Evolutionary conservation across 805 yeast species (phyloP), one percentile per base, ranked within the genome.

Genomic region (Kluyveromyces aestuarii): DNA sequence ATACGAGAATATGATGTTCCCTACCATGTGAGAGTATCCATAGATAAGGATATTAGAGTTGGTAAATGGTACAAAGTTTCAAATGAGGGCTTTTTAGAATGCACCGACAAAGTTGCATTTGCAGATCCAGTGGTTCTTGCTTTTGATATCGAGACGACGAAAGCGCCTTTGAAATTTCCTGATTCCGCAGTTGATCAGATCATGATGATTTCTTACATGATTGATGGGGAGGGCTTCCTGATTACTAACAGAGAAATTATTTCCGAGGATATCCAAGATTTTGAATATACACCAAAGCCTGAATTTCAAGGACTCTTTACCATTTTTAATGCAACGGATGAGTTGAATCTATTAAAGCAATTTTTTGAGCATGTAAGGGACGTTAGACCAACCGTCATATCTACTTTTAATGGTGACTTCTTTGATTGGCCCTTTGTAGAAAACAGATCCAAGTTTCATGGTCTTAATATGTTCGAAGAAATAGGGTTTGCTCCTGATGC

Each of bases 351-450:
- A 6, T 66, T 93, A 33, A 71, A 75, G 47, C 71, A 87, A 49
- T 93, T 95, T 61, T 95, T 87, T 63, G 96, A 87, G 56, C 99
- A 93, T 63, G 78, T 93, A 21, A 72, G 89, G 53, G 98, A 93
- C 40, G 85, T 76, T 2, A 75, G 79, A 55, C 99, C 99, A 1
- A 91, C 98, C 0, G 96, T 93, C n/a, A 93, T 95, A 48, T 96
- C 96, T 1, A 93, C 99, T 0, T 93, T 87, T 60, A 93, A 93
- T 69, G 99, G 99, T 74, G 99, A 93, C 64, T 91, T 90, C 62
- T 93, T 93, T 69, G 99, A 93, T 72, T 93, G 99, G 98, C 99
- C 99, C 1, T 93, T 89, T 63, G 91, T 93, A 2, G 98, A 90
- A 56, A 83, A 86, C 13, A 74, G 99, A 62, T 83, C 97, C 2